Evolutionary conservation across 2,329 filamentous ascomycete genomes (phyloP).

Genomic region (Byssothecium circinans): DNA sequence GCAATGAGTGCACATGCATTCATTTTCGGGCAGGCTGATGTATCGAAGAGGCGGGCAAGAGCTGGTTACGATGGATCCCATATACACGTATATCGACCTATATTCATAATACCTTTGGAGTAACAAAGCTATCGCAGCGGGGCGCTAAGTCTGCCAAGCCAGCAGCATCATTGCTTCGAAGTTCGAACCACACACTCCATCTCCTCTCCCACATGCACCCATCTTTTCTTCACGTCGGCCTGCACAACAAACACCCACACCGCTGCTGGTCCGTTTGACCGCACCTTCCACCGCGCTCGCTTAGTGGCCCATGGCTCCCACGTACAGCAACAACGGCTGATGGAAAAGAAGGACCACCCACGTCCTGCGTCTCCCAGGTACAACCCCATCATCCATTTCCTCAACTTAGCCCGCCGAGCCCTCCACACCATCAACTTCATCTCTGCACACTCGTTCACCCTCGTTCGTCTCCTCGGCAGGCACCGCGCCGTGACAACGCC

Average conservation of each 20-base stretch:
- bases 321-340: constrained; percentile 35
- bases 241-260: no score
- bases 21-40: no score
- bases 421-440: constrained; percentile 12
- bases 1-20: no score
- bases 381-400: constrained; percentile 14
- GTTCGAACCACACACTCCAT: neutral
- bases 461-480: neutral
- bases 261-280: neutral
- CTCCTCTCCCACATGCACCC: constrained; percentile 5
- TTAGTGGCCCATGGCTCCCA: constrained; percentile 44
- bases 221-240: neutral
- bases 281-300: constrained; percentile 35
- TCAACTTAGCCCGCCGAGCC: constrained; percentile 7
- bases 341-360: constrained; percentile 33
- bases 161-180: no score
- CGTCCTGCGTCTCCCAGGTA: constrained; percentile 28
- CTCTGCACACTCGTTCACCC: constrained; percentile 3
- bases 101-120: no score
- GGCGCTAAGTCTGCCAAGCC: no score
- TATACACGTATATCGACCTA: no score
- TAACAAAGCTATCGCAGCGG: no score
- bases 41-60: no score
- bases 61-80: no score
- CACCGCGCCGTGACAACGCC: neutral